Base-by-base conservation (phyloP, 768 basidiomycete genomes). In the Coprinopsis strossmayeri region DNA sequence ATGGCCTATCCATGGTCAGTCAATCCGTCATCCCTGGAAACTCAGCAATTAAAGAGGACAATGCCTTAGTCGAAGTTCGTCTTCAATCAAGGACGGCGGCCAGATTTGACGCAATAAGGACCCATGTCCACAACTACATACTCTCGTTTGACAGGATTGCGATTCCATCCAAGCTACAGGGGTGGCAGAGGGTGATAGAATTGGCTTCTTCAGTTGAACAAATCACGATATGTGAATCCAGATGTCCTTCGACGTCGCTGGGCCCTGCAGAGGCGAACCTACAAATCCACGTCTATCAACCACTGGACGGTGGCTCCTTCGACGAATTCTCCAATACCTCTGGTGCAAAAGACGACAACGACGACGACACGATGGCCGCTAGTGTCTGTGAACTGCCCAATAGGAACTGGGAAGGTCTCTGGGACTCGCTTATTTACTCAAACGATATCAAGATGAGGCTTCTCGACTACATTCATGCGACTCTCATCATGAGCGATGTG, bases 401-500 rank as follows among this genome's bases (percentile, higher is more conserved):
- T 53, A 64, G 73, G 53, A 77, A 73, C 34, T 84, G 89, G 74
- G 95, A 98, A 51, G 93, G 95, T 1, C 68, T 98, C 13, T 98
- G 96, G 96, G 87, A 86, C 45, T 88, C 85, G 41, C 64, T 99
- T 56, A 86, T 98, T 61, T 99, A 95, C 64, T 72, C 71, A 27
- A 78, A 79, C 52, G 76, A 87, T 61, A 82, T 97, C 59, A 99
- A 98, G 64, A 69, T 83, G 50, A 86, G 84, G 53, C 73, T 99
- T 10, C 74, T 99, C 39, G 87, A 95, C 63, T 97, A 96, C 62
- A 93, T 98, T 52, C 85, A 95, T 67, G 89, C 94, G 20, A 97
- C 95, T 0, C 73, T 97, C 20, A 66, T 91, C n/a, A 83, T 99
- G 59, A 91, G 90, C 40, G 93, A 96, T 58, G 87, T 87, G 2